Percentiles rank a stretch among this genome's conserved stretches.
Evolutionary conservation across 352 stramenopile species (phyloP).

Genomic region (Pythium biforme): DNA sequence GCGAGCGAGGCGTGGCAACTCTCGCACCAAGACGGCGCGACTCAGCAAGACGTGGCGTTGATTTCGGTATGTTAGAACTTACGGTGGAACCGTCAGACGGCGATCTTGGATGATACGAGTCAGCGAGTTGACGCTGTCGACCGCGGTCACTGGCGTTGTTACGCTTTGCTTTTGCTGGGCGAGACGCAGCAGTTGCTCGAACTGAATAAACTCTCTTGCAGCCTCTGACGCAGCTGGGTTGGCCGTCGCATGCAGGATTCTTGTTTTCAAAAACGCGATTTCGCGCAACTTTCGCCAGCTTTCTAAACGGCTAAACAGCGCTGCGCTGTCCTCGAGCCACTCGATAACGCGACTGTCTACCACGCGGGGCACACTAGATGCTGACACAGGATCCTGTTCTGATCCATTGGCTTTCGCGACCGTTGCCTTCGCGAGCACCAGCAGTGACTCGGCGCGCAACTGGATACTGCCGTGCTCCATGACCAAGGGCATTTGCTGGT

Average conservation of each 20-base stretch:
- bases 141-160: background rate
- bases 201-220: constrained; percentile 19
- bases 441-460: constrained; percentile 51
- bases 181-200: constrained; percentile 9
- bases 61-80: background rate
- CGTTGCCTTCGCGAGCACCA: constrained; percentile 55
- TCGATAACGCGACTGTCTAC: constrained; percentile 13
- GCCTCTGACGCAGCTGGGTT: background rate
- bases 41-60: background rate
- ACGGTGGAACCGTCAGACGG: background rate
- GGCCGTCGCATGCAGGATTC: background rate
- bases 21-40: background rate
- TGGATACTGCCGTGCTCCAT: constrained; percentile 61
- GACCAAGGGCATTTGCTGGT: constrained; percentile 62
- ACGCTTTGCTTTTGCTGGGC: constrained; percentile 9
- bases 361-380: background rate
- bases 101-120: constrained; percentile 21
- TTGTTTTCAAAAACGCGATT: constrained; percentile 24
- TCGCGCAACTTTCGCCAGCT: constrained; percentile 23
- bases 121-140: constrained; percentile 17
- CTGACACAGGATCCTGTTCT: background rate
- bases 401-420: constrained; percentile 26
- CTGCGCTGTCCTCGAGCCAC: constrained; percentile 21
- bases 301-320: constrained; percentile 18
- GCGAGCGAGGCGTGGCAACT: constrained; percentile 13